phyloP scores from a whole-genome alignment of 768 basidiomycete species.

The Thelephora ganbajun region DNA sequence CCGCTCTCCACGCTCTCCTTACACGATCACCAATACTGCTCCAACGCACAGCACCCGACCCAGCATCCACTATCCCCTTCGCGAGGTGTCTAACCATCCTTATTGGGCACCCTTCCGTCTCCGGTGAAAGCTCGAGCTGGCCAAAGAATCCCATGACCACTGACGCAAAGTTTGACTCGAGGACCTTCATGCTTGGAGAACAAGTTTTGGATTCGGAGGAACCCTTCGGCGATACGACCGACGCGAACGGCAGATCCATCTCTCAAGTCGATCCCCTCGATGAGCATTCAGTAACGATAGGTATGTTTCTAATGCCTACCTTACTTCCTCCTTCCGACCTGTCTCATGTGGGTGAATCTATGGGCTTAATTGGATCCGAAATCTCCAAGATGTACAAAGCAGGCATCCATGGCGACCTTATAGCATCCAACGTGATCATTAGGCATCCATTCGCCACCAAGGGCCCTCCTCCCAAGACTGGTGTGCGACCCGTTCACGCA shows the following conservation, averaged over 20 bases:
- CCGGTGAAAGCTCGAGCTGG: not conserved
- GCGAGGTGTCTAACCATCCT: not conserved
- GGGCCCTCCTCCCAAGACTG: constrained; percentile 19
- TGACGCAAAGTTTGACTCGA: not conserved
- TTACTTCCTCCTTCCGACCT: not conserved
- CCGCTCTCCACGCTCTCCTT: not conserved
- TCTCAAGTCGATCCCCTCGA: constrained; percentile 24
- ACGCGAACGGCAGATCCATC: constrained; percentile 10
- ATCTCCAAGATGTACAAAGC: constrained; percentile 82
- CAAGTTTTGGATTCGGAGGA: constrained; percentile 28
- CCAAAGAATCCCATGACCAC: not conserved
- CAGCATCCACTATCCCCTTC: not conserved
- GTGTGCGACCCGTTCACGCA: constrained; percentile 18
- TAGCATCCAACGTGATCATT: constrained; percentile 97
- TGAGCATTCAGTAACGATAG: constrained; percentile 41
- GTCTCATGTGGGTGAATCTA: constrained; percentile 35
- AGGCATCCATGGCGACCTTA: constrained; percentile 91
- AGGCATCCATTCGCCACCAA: constrained; percentile 28
- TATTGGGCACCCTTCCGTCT: not conserved
- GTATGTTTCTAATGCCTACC: constrained; percentile 24
- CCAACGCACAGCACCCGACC: not conserved
- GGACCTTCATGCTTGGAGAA: constrained; percentile 11
- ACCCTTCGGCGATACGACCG: constrained; percentile 15
- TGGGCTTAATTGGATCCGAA: constrained; percentile 69
- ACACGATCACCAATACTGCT: not conserved